These are phyloP conservation scores for Rhizopogon sp. DNA, from an alignment of 768 basidiomycete species.

Conservation along the genomic window DNA sequence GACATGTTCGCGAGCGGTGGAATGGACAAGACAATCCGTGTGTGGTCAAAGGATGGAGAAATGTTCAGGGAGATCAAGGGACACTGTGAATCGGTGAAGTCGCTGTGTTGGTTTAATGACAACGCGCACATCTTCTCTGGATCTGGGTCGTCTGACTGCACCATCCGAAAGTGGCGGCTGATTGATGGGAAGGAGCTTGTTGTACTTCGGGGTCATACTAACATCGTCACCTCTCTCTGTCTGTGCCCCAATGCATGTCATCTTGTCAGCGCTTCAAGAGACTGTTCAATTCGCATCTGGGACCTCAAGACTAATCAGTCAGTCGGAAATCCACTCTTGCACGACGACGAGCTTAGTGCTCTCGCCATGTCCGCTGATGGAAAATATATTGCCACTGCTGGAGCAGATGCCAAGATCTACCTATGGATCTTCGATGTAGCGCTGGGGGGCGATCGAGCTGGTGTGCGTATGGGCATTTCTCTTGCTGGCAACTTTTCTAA, in stretches of 20 bases:
- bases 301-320: neutral
- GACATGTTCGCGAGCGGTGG: neutral
- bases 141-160: neutral
- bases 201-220: neutral
- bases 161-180: neutral
- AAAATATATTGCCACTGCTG: slow-evolving; percentile 73
- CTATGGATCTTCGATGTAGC: slow-evolving; percentile 70
- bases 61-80: neutral
- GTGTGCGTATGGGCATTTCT: neutral
- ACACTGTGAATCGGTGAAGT: fast-evolving
- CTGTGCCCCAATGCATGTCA: neutral
- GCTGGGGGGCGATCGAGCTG: neutral
- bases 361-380: slow-evolving; percentile 80
- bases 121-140: neutral
- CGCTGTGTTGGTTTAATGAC: neutral
- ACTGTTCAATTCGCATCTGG: neutral
- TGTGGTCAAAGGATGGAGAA: neutral
- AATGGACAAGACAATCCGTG: neutral
- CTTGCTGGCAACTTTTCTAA: neutral
- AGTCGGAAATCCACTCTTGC: slow-evolving; percentile 46
- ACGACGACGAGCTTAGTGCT: slow-evolving; percentile 73
- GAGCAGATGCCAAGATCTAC: slow-evolving; percentile 68
- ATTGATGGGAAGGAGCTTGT: neutral
- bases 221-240: neutral
- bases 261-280: neutral